These are phyloP conservation scores for Pythium pyrilobum DNA, from an alignment of 352 stramenopile species.

Conservation along the genomic window DNA sequence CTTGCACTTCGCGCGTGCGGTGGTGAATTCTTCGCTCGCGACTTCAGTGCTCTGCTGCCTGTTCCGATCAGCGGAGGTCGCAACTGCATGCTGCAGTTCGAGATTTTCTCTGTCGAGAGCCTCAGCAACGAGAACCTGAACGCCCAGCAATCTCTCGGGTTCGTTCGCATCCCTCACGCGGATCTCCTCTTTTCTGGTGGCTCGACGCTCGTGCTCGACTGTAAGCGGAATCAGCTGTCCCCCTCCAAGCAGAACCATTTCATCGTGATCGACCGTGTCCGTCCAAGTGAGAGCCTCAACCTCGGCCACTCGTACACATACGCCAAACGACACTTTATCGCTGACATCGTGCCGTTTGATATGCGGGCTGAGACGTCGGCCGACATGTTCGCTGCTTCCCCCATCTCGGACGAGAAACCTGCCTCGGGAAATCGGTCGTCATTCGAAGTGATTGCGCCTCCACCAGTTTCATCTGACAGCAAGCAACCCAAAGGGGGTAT, in stretches of 20 bases:
- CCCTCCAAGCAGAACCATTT: slow-evolving; percentile 59
- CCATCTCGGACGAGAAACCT: slow-evolving; percentile 6
- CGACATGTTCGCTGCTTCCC: slow-evolving; percentile 15
- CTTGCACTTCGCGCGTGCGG: slow-evolving; percentile 65
- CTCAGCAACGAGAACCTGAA: slow-evolving; percentile 47
- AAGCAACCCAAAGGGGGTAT: too few relatives aligned
- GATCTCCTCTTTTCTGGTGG: slow-evolving; percentile 75
- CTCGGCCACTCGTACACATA: slow-evolving; percentile 76
- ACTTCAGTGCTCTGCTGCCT: slow-evolving; percentile 71
- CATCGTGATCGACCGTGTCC: slow-evolving; percentile 69
- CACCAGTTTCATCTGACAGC: neutral
- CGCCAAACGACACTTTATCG: slow-evolving; percentile 74
- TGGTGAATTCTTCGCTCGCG: slow-evolving; percentile 66
- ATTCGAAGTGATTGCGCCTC: slow-evolving; percentile 10
- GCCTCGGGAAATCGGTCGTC: slow-evolving; percentile 4
- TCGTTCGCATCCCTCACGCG: slow-evolving; percentile 64
- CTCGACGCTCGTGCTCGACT: slow-evolving; percentile 69
- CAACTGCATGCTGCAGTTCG: slow-evolving; percentile 74
- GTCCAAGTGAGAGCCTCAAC: slow-evolving; percentile 55
- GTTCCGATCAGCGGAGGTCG: slow-evolving; percentile 43
- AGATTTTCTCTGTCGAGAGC: slow-evolving; percentile 67
- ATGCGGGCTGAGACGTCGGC: slow-evolving; percentile 29
- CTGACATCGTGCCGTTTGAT: slow-evolving; percentile 60
- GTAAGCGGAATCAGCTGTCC: slow-evolving; percentile 28
- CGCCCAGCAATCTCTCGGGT: slow-evolving; percentile 62